These are phyloP conservation scores for Allomyces arbusculus DNA, from an alignment of 192 early-diverging fungal species.

Conservation along the genomic window DNA sequence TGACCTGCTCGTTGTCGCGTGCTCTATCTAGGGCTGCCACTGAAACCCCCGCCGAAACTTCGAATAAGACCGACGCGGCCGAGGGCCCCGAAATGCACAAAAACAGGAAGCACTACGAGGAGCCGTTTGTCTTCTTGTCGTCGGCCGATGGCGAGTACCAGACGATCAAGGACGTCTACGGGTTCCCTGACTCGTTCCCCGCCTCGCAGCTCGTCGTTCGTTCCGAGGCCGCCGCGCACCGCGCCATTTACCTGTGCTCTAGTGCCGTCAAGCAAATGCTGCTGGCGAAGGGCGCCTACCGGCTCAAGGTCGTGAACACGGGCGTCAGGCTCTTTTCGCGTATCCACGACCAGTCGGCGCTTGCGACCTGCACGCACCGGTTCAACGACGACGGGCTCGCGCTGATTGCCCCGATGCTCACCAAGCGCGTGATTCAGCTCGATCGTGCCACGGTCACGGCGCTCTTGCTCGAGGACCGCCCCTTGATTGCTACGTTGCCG, in stretches of 20 bases:
- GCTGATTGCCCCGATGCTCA: background rate
- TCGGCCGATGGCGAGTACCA: slow-evolving; percentile 34
- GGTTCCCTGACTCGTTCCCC: slow-evolving; percentile 52
- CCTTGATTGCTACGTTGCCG: background rate
- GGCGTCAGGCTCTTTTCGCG: slow-evolving; percentile 76
- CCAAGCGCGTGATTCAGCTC: background rate
- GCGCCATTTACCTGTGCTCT: slow-evolving; percentile 69
- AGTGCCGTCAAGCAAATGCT: slow-evolving; percentile 56
- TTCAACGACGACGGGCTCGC: slow-evolving; percentile 2
- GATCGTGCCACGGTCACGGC: background rate
- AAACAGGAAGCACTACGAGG: slow-evolving; percentile 33
- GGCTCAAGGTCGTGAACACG: slow-evolving; percentile 72
- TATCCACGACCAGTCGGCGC: slow-evolving; percentile 6
- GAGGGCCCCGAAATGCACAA: background rate
- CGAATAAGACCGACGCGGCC: background rate
- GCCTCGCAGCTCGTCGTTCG: slow-evolving; percentile 71
- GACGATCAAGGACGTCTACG: slow-evolving; percentile 51
- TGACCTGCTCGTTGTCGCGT: too few species aligned
- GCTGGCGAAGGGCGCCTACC: slow-evolving; percentile 28
- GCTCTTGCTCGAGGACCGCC: background rate
- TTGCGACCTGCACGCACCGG: background rate
- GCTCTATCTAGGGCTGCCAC: too few species aligned
- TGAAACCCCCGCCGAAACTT: too few species aligned
- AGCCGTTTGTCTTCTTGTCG: slow-evolving; percentile 69
- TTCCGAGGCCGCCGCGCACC: slow-evolving; percentile 42